These are phyloP conservation scores for Pleurozium schreberi DNA, from an alignment of 225 moss, liverwort and hornwort species.

Conservation along the genomic window DNA sequence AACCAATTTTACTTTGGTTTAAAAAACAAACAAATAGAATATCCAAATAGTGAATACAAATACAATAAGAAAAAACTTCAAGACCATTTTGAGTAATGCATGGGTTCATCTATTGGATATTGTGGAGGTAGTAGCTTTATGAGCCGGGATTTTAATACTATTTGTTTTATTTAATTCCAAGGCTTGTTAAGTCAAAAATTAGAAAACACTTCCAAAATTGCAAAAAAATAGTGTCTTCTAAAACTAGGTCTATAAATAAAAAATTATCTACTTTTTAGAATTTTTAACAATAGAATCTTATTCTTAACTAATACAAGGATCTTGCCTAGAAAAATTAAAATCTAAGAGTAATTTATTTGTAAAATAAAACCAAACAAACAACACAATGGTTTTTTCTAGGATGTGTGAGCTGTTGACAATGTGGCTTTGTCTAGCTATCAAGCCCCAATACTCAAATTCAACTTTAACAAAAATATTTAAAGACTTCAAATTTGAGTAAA, in stretches of 20 bases:
- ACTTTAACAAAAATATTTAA: background rate
- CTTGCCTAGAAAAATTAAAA: background rate
- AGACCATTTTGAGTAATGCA: background rate
- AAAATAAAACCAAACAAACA: background rate
- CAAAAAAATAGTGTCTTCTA: background rate
- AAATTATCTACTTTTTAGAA: background rate
- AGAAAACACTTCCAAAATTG: background rate
- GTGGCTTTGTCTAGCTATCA: background rate
- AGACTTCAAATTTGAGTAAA: background rate
- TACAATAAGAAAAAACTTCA: background rate
- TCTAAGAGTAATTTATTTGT: background rate
- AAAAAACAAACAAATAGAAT: background rate
- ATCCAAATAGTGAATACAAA: background rate
- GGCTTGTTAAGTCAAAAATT: background rate
- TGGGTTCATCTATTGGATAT: background rate
- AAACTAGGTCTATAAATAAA: background rate
- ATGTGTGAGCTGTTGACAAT: too few relatives aligned
- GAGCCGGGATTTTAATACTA: background rate
- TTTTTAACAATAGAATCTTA: background rate
- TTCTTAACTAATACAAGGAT: background rate
- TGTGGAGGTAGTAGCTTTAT: background rate
- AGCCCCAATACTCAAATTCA: background rate
- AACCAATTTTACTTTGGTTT: fast-evolving
- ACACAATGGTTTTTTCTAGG: background rate
- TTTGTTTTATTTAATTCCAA: background rate